phyloP scores from a whole-genome alignment of 176 grass and related monocot genomes.

The Avena insularis region DNA sequence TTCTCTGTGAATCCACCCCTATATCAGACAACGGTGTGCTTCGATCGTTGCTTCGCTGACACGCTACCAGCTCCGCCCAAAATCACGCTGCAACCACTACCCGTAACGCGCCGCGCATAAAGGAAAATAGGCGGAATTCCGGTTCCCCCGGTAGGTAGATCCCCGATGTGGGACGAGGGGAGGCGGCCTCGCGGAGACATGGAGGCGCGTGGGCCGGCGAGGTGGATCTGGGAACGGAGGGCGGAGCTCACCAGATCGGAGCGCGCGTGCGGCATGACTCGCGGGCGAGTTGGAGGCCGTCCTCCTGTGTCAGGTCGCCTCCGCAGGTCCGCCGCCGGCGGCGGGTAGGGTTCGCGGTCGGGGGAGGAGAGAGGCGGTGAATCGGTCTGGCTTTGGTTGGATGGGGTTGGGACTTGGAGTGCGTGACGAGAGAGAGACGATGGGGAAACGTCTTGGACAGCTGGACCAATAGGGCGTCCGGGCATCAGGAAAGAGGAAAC shows the following conservation, averaged over 20 bases:
- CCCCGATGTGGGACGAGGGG: neutral
- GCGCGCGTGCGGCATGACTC: conserved; percentile 34
- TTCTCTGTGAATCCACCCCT: neutral
- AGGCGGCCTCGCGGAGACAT: neutral
- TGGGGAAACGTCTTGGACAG: too few relatives aligned
- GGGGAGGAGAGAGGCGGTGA: neutral
- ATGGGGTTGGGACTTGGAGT: too few relatives aligned
- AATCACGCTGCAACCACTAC: neutral
- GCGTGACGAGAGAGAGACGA: too few relatives aligned
- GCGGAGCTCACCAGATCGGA: conserved; percentile 38
- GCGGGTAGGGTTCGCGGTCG: conserved; percentile 13
- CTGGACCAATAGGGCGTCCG: too few relatives aligned
- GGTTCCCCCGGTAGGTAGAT: neutral
- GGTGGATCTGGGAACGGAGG: neutral
- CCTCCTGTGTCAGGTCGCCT: neutral
- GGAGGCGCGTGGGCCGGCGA: neutral
- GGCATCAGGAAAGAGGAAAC: too few relatives aligned
- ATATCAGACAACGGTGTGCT: neutral
- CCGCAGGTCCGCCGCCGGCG: conserved; percentile 7
- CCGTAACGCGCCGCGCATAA: neutral
- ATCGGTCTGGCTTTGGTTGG: neutral
- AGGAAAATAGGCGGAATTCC: neutral
- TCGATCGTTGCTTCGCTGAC: neutral
- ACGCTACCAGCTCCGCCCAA: neutral
- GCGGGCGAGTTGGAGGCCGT: neutral